Base-by-base conservation (phyloP, 352 stramenopile species). In the Phytophthora chlamydospora region DNA sequence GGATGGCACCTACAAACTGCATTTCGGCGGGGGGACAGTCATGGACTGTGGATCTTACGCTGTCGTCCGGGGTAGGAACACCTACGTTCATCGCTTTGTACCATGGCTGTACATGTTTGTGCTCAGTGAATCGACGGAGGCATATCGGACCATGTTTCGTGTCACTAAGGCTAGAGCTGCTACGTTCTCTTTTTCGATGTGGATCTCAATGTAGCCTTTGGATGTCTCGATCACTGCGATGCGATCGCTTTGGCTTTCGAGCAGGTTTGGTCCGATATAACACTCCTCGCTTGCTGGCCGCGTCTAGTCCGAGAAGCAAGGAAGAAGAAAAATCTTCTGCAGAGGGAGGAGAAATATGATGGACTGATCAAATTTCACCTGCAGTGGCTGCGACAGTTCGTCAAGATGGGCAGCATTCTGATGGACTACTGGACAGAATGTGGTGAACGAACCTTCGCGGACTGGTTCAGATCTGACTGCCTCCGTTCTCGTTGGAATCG, bases 391-490 rank as follows among this genome's bases (percentile, higher is more conserved):
- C 27, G 29, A 21, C 43, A 50, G 14, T 50, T 39, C 7, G 4
- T 50, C n/a, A 50, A 50, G 43, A 29, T 50, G 21, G 3, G 21
- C 14, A 24, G 9, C 4, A 38, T 39, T 13, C 6, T 50, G 7
- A 38, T 50, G 14, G 29, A 40, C 4, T 29, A 50, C 43, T 50
- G 43, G 43, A 6, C 13, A 13, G 12, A 9, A 14, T 29, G 21
- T 12, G 43, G 43, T 7, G 43, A 63, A 16, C n/a, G 36, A 3
- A 43, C 40, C 16, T 63, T 44, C 19, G 42, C 35, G 14, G 33
- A 56, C 36, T 63, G 34, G 45, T 63, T 63, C 16, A 16, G 38
- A 19, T 43, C 24, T 7, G 38, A 56, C 2, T 63, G 56, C 12
- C 44, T 56, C 2, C 5, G 7, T n/a, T 8, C 4, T 7, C 9